Evolutionary conservation across 2,329 filamentous ascomycete genomes (phyloP).

Genomic region (Colletotrichum coccodes): DNA sequence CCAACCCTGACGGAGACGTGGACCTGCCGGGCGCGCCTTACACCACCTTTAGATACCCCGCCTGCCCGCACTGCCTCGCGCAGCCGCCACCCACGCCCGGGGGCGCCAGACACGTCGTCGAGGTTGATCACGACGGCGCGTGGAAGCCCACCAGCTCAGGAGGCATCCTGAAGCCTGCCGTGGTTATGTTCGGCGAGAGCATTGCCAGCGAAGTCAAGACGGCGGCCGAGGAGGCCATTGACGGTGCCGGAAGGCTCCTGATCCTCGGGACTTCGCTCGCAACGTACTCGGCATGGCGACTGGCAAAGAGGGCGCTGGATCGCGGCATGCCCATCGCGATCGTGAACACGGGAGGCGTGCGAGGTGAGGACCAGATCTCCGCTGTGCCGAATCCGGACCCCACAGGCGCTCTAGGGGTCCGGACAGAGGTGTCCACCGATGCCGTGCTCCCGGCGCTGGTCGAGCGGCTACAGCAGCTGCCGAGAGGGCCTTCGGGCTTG

Average conservation of each 20-base stretch:
- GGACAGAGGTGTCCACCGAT: constrained; percentile 68
- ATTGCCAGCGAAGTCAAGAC: constrained; percentile 76
- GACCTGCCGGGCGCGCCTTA: constrained; percentile 90
- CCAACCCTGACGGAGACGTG: constrained; percentile 95
- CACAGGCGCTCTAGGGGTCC: constrained; percentile 61
- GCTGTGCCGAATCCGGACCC: constrained; percentile 62
- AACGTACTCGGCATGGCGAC: constrained; percentile 93
- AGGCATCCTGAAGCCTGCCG: constrained; percentile 90
- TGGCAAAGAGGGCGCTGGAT: constrained; percentile 86
- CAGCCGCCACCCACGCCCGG: constrained; percentile 67
- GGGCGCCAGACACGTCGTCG: constrained; percentile 66
- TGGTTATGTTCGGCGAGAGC: constrained; percentile 96
- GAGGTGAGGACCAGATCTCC: constrained; percentile 82
- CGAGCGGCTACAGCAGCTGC: constrained; percentile 54
- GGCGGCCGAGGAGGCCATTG: constrained; percentile 82
- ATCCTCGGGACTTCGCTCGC: constrained; percentile 91
- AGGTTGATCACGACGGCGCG: constrained; percentile 83
- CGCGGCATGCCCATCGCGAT: constrained; percentile 87
- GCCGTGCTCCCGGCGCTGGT: constrained; percentile 67
- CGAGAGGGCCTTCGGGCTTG: neutral
- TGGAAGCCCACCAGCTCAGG: constrained; percentile 74
- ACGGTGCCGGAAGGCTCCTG: constrained; percentile 78
- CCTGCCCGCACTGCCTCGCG: constrained; percentile 83
- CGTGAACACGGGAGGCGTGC: constrained; percentile 86
- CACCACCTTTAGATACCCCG: constrained; percentile 88